phyloP scores from a whole-genome alignment of 805 yeast genomes.

The Teunomyces tritomae region DNA sequence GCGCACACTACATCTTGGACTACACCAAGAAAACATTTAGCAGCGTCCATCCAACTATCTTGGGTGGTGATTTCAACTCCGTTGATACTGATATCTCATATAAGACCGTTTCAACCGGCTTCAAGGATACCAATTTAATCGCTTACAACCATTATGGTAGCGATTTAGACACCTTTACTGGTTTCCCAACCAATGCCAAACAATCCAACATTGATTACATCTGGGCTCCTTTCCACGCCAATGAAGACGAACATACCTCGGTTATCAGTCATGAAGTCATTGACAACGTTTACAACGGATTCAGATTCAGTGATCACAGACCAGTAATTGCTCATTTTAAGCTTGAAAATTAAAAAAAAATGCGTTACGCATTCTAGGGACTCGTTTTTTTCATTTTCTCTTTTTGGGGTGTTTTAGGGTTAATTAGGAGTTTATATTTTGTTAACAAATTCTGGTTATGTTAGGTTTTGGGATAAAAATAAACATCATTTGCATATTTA shows the following conservation, averaged over 20 bases:
- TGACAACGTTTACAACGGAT: conserved; percentile 35
- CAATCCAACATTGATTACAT: conserved; percentile 40
- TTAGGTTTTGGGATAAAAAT: neutral
- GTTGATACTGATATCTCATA: conserved; percentile 9
- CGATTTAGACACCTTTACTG: conserved; percentile 38
- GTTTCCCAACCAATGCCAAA: conserved; percentile 25
- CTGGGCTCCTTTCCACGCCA: conserved; percentile 28
- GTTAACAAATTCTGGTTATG: neutral
- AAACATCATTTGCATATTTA: neutral
- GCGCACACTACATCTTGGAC: conserved; percentile 38
- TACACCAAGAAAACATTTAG: conserved; percentile 20
- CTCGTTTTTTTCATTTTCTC: neutral
- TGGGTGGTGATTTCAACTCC: conserved; percentile 61
- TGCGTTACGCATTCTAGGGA: neutral
- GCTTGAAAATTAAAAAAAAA: conserved; percentile 1
- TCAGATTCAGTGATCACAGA: conserved; percentile 46
- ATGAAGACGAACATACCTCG: conserved; percentile 12
- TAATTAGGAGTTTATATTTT: neutral
- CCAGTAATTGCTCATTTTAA: conserved; percentile 38
- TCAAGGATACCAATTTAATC: conserved; percentile 23
- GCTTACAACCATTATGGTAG: conserved; percentile 17
- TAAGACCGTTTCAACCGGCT: conserved; percentile 39
- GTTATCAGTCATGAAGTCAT: conserved; percentile 28
- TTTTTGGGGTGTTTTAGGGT: too few species aligned
- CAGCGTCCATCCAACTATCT: conserved; percentile 29